Percentiles rank a stretch among this genome's conserved stretches.
Conservation (phyloP, 495 filamentous ascomycete species). For the Xylaria sp. region DNA sequence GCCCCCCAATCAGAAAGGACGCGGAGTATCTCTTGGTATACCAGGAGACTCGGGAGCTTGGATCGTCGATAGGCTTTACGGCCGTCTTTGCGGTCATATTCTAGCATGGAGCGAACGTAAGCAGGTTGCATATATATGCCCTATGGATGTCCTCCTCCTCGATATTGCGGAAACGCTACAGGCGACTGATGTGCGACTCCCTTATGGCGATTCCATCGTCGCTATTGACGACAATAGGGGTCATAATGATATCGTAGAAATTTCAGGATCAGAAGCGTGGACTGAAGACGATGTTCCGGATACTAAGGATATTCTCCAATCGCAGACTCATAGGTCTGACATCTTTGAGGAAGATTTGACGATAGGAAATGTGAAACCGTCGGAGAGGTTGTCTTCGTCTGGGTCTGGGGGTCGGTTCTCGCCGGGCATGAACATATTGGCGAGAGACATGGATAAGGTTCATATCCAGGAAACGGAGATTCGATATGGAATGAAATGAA, state of each 20-base stretch:
- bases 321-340: slow-evolving; percentile 12
- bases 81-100: slow-evolving; percentile 88
- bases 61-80: slow-evolving; percentile 82
- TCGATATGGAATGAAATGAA: slow-evolving; percentile 27
- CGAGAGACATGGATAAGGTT: slow-evolving; percentile 38
- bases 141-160: slow-evolving; percentile 87
- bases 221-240: not conserved
- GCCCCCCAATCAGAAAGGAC: slow-evolving; percentile 14
- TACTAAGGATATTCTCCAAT: slow-evolving; percentile 27
- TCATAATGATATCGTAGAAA: slow-evolving; percentile 31
- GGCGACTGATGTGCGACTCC: slow-evolving; percentile 60
- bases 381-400: slow-evolving; percentile 27
- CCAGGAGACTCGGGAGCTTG: slow-evolving; percentile 93
- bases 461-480: slow-evolving; percentile 27
- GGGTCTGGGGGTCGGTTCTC: slow-evolving; percentile 25
- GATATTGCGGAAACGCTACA: slow-evolving; percentile 82
- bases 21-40: slow-evolving; percentile 57
- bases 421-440: slow-evolving; percentile 14
- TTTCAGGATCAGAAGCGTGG: slow-evolving; percentile 33
- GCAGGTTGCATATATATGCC: slow-evolving; percentile 84
- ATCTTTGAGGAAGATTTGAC: not conserved
- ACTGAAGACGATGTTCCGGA: slow-evolving; percentile 29
- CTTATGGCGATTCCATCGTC: slow-evolving; percentile 48
- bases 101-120: slow-evolving; percentile 82
- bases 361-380: not conserved